Evolutionary conservation across 768 basidiomycete species (phyloP).

Genomic region (Leccinum aurantiacum): DNA sequence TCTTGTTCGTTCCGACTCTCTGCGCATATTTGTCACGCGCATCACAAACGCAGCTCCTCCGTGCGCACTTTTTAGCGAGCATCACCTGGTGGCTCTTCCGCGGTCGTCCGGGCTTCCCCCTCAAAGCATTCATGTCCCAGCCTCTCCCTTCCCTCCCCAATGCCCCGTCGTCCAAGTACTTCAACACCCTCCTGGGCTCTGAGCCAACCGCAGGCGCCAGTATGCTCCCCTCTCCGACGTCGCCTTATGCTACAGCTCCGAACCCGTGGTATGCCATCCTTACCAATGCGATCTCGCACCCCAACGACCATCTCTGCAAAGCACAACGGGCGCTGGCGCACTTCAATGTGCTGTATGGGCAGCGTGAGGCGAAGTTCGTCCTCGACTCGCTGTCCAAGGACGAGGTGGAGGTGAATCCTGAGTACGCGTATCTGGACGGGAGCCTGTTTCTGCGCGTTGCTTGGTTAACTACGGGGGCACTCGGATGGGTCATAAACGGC

Average conservation of each 20-base stretch:
- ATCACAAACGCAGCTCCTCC: conserved; percentile 55
- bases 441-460: conserved; percentile 61
- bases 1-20: conserved; percentile 57
- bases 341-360: conserved; percentile 45
- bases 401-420: conserved; percentile 39
- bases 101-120: conserved; percentile 51
- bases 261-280: conserved; percentile 63
- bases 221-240: conserved; percentile 33
- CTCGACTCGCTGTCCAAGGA: conserved; percentile 24
- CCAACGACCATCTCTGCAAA: conserved; percentile 57
- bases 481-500: conserved; percentile 43
- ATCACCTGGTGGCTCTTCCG: conserved; percentile 58
- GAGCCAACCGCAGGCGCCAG: conserved; percentile 20
- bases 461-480: conserved; percentile 46
- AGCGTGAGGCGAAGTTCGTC: conserved; percentile 36
- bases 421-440: conserved; percentile 55
- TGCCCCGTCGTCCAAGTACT: conserved; percentile 20
- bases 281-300: conserved; percentile 52
- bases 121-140: conserved; percentile 48
- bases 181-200: conserved; percentile 24
- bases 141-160: conserved; percentile 25
- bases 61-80: conserved; percentile 51
- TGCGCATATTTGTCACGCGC: conserved; percentile 54
- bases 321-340: conserved; percentile 51
- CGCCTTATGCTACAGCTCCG: conserved; percentile 39